Base-by-base conservation (phyloP, 768 basidiomycete genomes). In the Mycena rebaudengoi region DNA sequence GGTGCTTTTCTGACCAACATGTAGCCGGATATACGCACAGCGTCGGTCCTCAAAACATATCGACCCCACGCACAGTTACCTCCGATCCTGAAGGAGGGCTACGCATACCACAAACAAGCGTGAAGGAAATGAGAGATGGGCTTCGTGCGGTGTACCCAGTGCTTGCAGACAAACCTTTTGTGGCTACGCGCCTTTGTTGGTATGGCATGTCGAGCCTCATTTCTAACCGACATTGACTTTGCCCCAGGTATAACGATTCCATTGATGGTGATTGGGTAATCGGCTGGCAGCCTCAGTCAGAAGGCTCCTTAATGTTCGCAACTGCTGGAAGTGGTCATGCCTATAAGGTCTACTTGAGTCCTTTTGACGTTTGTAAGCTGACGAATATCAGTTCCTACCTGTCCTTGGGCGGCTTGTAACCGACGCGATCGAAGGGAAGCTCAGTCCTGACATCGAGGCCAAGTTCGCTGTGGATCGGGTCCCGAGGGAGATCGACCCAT, bases 301-400 rank as follows among this genome's bases (percentile, higher is more conserved):
- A 89, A 66, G 75, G 79, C 25, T 84, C 84, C 7, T 72, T 98
- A 12, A 75, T 96, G 53, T 75, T 98, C 28, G 96, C 95, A 1
- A 96, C 96, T 1, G 93, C 87, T 18, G 97, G 91, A 7, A 94
- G 89, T 66, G 96, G 96, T 0, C 94, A 96, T 75, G 94, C 88
- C 0, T 96, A 87, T 82, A 96, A 96, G 85, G 92, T 88, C 56
- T n/a, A n/a, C n/a, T n/a, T 51, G 71, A 64, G 28, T 11, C 46
- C 4, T 50, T 54, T 16, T 45, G 51, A n/a, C 40, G 26, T 41
- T 54, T 5, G 28, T 37, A 40, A 30, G 30, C 18, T 46, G 6
- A 54, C 16, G 12, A n/a, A n/a, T 29, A 6, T 39, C 46, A 99
- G 91, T 98, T 98, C 80, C 82, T 97, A 12, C 96, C 96, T 4